phyloP scores from a whole-genome alignment of 1,139 yeast species.

The Taphrina deformans region DNA sequence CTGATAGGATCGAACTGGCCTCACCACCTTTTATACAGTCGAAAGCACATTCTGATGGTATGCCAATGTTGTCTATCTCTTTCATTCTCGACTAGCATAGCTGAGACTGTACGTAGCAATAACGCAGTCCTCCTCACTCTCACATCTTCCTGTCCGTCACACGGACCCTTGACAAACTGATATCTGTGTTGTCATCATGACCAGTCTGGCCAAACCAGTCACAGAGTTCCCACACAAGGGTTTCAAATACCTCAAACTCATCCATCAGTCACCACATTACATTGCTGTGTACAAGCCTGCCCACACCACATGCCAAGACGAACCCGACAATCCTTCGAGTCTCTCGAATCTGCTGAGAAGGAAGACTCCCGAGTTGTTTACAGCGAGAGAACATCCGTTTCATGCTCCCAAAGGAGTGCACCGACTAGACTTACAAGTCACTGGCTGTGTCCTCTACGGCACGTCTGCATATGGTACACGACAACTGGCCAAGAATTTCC shows the following conservation, averaged over 20 bases:
- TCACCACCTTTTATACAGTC: slow-evolving; percentile 30
- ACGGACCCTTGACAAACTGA: not conserved
- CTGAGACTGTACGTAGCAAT: slow-evolving; percentile 13
- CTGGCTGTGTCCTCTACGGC: slow-evolving; percentile 20
- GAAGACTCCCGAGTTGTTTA: slow-evolving; percentile 7
- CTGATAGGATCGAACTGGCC: slow-evolving; percentile 27
- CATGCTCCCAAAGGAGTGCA: slow-evolving; percentile 27
- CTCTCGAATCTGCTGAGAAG: not conserved
- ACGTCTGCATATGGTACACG: slow-evolving; percentile 20
- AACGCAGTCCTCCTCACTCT: not conserved
- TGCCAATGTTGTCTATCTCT: slow-evolving; percentile 8
- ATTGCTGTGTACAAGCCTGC: slow-evolving; percentile 23
- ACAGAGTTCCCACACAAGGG: not conserved
- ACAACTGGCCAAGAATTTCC: slow-evolving; percentile 12
- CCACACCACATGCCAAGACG: slow-evolving; percentile 28
- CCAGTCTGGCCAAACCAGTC: not conserved
- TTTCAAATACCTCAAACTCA: not conserved
- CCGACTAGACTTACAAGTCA: slow-evolving; percentile 15
- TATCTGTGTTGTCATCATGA: not conserved
- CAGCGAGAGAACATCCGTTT: slow-evolving; percentile 3
- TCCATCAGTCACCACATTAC: slow-evolving; percentile 8
- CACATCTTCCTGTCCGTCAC: not conserved
- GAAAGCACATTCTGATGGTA: slow-evolving; percentile 24
- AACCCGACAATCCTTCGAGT: slow-evolving; percentile 9
- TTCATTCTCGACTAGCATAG: slow-evolving; percentile 2